phyloP scores from a whole-genome alignment of 768 basidiomycete genomes.

The Kondoa malvinella region DNA sequence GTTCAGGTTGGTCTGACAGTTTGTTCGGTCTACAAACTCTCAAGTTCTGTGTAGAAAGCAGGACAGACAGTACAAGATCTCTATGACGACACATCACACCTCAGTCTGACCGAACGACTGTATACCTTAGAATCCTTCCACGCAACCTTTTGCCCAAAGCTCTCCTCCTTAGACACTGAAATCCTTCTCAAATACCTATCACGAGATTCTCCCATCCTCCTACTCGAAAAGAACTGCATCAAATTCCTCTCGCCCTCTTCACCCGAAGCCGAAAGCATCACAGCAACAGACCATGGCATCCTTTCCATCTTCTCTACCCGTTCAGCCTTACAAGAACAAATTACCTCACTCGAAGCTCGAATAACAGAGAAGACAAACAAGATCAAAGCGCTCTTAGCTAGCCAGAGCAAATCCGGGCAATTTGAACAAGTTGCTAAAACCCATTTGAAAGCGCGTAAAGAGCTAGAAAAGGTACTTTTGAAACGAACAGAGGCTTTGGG shows the following conservation, averaged over 20 bases:
- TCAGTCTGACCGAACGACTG: constrained; percentile 37
- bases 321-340: constrained; percentile 48
- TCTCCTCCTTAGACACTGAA: constrained; percentile 49
- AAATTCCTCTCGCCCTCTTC: constrained; percentile 47
- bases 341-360: constrained; percentile 49
- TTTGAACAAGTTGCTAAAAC: constrained; percentile 57
- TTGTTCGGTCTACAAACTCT: background rate
- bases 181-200: constrained; percentile 61
- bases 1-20: background rate
- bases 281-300: constrained; percentile 64
- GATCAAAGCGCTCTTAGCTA: background rate
- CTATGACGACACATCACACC: background rate
- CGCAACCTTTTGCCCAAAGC: constrained; percentile 38
- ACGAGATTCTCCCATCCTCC: constrained; percentile 51
- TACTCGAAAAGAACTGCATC: constrained; percentile 53
- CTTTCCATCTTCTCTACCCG: constrained; percentile 62
- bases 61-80: background rate
- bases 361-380: constrained; percentile 46
- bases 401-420: constrained; percentile 38
- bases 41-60: background rate
- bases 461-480: constrained; percentile 54
- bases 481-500: constrained; percentile 60
- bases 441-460: constrained; percentile 64
- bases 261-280: constrained; percentile 40
- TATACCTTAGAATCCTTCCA: constrained; percentile 50